A percentile compares a stretch with the other conserved stretches of the same genome.
Conservation (phyloP, 176 grass and related monocot species). For the Thinopyrum elongatum region DNA sequence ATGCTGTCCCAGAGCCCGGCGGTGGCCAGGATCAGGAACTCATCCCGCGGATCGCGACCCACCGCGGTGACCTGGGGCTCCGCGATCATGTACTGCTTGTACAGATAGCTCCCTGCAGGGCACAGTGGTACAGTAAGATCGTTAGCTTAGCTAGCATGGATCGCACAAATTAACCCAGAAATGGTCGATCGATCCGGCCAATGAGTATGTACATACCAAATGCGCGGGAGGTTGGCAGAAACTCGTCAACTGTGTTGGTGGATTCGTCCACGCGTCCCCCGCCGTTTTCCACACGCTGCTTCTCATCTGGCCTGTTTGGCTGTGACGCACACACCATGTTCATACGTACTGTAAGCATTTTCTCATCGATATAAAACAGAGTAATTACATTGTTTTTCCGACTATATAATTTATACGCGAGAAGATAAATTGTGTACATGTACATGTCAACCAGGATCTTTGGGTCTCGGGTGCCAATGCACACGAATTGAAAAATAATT, state of each 20-base stretch:
- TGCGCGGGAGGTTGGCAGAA: background rate
- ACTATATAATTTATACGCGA: too few species aligned
- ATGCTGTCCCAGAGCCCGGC: constrained; percentile 27
- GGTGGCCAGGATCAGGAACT: constrained; percentile 36
- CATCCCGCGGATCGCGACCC: background rate
- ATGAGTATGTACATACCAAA: background rate
- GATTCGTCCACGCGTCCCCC: background rate
- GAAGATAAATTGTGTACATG: background rate
- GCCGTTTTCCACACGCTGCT: background rate
- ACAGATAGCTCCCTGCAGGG: background rate
- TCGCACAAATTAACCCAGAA: background rate
- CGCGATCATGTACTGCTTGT: too few species aligned
- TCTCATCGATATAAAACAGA: background rate
- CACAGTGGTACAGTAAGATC: too few species aligned
- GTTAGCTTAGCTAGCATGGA: background rate
- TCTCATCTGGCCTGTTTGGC: background rate
- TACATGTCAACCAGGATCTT: background rate
- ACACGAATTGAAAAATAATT: too few species aligned
- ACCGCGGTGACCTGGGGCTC: background rate
- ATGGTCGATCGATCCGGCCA: background rate
- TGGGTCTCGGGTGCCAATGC: too few species aligned
- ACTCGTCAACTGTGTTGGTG: background rate
- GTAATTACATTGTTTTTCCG: background rate
- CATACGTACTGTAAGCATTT: background rate
- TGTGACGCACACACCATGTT: background rate